Percentiles rank a stretch among this genome's conserved stretches.
phyloP scores from a whole-genome alignment of 2,329 filamentous ascomycete species.

The Fusarium poae region DNA sequence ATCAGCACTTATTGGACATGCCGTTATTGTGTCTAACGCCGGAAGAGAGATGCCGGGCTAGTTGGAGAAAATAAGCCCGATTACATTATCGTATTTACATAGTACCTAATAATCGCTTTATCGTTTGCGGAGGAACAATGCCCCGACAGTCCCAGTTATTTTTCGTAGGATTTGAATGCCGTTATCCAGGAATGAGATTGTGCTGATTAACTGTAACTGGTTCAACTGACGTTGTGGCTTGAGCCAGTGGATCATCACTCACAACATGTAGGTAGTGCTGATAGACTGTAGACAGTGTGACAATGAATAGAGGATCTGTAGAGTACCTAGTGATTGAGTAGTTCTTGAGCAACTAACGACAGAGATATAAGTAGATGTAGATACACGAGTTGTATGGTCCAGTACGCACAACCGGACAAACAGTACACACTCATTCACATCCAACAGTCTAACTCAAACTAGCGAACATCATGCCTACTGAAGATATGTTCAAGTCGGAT shows the following conservation, averaged over 20 bases:
- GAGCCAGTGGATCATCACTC: not conserved
- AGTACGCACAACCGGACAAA: not conserved
- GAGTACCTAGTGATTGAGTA: not conserved
- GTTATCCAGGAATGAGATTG: not conserved
- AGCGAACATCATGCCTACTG: not conserved
- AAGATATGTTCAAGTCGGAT: too few relatives aligned
- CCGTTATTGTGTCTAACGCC: not conserved
- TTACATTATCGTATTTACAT: not conserved
- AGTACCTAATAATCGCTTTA: not conserved
- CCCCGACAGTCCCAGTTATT: not conserved
- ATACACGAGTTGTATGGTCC: too few relatives aligned
- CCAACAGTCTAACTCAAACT: too few relatives aligned
- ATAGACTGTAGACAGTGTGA: not conserved
- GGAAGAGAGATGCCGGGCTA: not conserved
- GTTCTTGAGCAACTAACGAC: accelerated
- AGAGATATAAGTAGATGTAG: not conserved
- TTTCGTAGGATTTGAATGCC: not conserved
- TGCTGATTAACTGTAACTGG: not conserved
- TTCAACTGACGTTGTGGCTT: too few relatives aligned
- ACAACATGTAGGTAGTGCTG: not conserved
- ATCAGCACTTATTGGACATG: conserved; percentile 1
- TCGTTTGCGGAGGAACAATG: not conserved
- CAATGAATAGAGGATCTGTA: not conserved
- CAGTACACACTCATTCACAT: not conserved
- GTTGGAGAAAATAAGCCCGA: not conserved